A percentile compares a stretch with the other conserved stretches of the same genome.
Conservation (phyloP, 192 early-diverging fungal species). For the Pecoramyces ruminantium region DNA sequence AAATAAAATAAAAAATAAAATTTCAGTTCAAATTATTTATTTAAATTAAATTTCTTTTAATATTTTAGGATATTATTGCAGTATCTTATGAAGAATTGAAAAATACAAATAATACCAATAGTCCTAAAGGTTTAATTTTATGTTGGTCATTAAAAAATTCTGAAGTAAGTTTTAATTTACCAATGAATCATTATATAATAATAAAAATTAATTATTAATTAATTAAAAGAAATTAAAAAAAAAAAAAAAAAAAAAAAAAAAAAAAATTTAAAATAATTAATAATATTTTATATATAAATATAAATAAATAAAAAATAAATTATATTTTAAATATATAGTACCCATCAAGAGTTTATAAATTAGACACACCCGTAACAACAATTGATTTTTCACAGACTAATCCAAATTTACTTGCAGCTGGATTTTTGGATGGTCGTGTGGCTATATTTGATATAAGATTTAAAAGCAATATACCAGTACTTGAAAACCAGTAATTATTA, state of each 20-base stretch:
- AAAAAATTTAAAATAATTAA: too few relatives aligned
- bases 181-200: too few relatives aligned
- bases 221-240: too few relatives aligned
- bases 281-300: too few relatives aligned
- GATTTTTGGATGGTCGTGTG: constrained; percentile 27
- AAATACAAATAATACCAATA: constrained; percentile 2
- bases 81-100: constrained; percentile 32
- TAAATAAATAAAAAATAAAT: not conserved
- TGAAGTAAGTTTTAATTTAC: constrained; percentile 13
- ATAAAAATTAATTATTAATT: too few relatives aligned
- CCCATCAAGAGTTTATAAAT: constrained; percentile 29
- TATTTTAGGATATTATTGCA: constrained; percentile 26
- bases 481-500: constrained; percentile 20
- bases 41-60: not conserved
- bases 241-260: too few relatives aligned
- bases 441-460: constrained; percentile 32
- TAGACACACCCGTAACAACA: constrained; percentile 23
- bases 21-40: too few relatives aligned
- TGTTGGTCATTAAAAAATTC: constrained; percentile 40
- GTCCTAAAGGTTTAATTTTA: constrained; percentile 19
- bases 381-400: constrained; percentile 30
- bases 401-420: constrained; percentile 30
- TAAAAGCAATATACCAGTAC: constrained; percentile 13
- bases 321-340: constrained; percentile 10
- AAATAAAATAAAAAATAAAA: too few relatives aligned